A percentile compares a stretch with the other conserved stretches of the same genome.
Evolutionary conservation across 352 stramenopile species (phyloP).

Genomic region (Phytopythium delawarense): DNA sequence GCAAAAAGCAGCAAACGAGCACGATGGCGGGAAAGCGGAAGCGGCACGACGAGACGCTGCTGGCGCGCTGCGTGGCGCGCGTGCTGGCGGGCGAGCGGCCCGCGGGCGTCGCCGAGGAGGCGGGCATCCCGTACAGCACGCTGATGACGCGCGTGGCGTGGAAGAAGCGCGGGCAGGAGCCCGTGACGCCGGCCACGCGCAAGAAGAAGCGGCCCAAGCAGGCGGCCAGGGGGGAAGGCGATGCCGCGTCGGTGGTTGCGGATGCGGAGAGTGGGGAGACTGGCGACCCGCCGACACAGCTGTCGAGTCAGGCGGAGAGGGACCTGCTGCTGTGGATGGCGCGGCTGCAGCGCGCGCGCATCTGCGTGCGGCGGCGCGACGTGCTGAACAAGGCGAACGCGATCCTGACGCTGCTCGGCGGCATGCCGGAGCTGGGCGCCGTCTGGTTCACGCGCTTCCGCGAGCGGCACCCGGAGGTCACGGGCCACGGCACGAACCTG

Average conservation of each 20-base stretch:
- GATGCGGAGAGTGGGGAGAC: neutral
- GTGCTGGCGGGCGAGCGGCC: constrained; percentile 13
- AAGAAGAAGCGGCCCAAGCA: constrained; percentile 7
- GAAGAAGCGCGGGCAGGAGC: constrained; percentile 16
- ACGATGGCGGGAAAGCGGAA: constrained; percentile 12
- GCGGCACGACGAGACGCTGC: constrained; percentile 13
- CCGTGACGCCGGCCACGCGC: neutral
- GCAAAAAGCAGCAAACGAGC: neutral
- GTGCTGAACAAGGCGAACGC: constrained; percentile 13
- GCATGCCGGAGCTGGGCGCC: constrained; percentile 9
- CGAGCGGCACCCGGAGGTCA: constrained; percentile 12
- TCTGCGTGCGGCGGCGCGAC: constrained; percentile 15
- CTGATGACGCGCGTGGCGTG: constrained; percentile 14
- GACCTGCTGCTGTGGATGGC: constrained; percentile 10
- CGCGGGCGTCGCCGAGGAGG: constrained; percentile 10
- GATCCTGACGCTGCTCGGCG: neutral
- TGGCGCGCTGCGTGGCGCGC: constrained; percentile 15
- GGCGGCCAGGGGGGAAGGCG: neutral
- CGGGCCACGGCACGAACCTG: constrained; percentile 14
- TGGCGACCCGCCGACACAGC: neutral
- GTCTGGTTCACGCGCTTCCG: constrained; percentile 20
- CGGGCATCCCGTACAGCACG: constrained; percentile 15
- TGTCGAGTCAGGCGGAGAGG: constrained; percentile 8
- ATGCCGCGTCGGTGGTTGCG: neutral
- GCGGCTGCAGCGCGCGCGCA: constrained; percentile 10